These are phyloP conservation scores for Botrytis deweyae DNA, from an alignment of 2,329 filamentous ascomycete species.

Conservation along the genomic window DNA sequence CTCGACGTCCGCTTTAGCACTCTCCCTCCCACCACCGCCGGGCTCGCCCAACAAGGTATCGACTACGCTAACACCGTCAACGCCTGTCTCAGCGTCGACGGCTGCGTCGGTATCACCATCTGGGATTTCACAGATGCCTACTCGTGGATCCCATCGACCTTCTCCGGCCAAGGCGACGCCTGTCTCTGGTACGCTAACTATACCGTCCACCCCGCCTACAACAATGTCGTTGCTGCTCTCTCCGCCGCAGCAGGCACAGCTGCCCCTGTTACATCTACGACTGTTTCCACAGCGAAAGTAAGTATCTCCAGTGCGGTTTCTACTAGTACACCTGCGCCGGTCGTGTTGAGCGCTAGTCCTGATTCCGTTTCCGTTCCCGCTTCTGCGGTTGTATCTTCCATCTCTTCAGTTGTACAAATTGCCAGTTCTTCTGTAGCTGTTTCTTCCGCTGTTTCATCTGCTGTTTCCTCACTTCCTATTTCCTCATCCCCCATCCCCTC, in stretches of 20 bases:
- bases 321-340: neutral
- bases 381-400: neutral
- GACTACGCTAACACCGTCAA: conserved; percentile 45
- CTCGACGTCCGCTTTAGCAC: conserved; percentile 55
- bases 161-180: conserved; percentile 44
- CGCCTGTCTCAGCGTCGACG: conserved; percentile 30
- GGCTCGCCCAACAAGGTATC: conserved; percentile 47
- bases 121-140: conserved; percentile 40
- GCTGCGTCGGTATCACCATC: conserved; percentile 37
- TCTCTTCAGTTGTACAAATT: neutral
- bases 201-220: conserved; percentile 46
- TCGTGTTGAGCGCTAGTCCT: neutral
- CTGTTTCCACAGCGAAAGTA: conserved; percentile 3
- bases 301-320: neutral
- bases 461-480: neutral
- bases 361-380: neutral
- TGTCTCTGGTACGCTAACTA: conserved; percentile 47
- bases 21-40: conserved; percentile 46
- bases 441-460: neutral
- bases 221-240: conserved; percentile 41
- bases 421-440: neutral
- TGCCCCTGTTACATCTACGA: conserved; percentile 5
- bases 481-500: neutral
- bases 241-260: conserved; percentile 19
- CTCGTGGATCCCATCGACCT: conserved; percentile 46